Evolutionary conservation across 1,139 yeast species (phyloP).

Genomic region (Suhomyces panamericanus): DNA sequence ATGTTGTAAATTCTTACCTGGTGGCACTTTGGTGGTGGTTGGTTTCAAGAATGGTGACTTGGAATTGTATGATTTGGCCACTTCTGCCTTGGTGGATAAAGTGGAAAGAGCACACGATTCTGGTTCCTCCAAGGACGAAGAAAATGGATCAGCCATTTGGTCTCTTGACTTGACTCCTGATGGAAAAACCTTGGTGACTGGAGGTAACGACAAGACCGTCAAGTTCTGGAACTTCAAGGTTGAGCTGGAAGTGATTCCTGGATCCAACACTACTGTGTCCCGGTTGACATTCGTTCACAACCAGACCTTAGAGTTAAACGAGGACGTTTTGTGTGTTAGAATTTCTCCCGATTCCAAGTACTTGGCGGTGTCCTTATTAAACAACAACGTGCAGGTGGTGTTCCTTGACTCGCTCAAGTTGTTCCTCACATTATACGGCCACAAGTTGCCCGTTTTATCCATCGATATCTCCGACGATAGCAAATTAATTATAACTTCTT

Average conservation of each 20-base stretch:
- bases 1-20: slow-evolving; percentile 82
- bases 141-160: slow-evolving; percentile 79
- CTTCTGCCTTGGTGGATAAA: slow-evolving; percentile 68
- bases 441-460: slow-evolving; percentile 87
- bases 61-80: slow-evolving; percentile 82
- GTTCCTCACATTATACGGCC: slow-evolving; percentile 88
- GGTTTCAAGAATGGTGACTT: slow-evolving; percentile 89
- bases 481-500: slow-evolving; percentile 82
- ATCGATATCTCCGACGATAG: slow-evolving; percentile 89
- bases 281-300: slow-evolving; percentile 65
- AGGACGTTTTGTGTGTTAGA: slow-evolving; percentile 78
- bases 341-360: slow-evolving; percentile 80
- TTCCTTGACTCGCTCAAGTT: slow-evolving; percentile 84
- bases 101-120: slow-evolving; percentile 64
- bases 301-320: slow-evolving; percentile 80
- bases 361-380: slow-evolving; percentile 82
- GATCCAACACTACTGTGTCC: slow-evolving; percentile 56
- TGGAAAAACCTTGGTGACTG: slow-evolving; percentile 83
- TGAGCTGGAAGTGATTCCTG: slow-evolving; percentile 66
- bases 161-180: slow-evolving; percentile 83
- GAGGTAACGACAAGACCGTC: slow-evolving; percentile 88
- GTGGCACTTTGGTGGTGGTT: slow-evolving; percentile 82
- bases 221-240: slow-evolving; percentile 87
- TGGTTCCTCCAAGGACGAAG: slow-evolving; percentile 22
- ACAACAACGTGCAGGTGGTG: slow-evolving; percentile 91